Percentiles rank a stretch among this genome's conserved stretches.
Evolutionary conservation across 1,139 yeast species (phyloP).

Genomic region (Debaryomycetaceae sp.): DNA sequence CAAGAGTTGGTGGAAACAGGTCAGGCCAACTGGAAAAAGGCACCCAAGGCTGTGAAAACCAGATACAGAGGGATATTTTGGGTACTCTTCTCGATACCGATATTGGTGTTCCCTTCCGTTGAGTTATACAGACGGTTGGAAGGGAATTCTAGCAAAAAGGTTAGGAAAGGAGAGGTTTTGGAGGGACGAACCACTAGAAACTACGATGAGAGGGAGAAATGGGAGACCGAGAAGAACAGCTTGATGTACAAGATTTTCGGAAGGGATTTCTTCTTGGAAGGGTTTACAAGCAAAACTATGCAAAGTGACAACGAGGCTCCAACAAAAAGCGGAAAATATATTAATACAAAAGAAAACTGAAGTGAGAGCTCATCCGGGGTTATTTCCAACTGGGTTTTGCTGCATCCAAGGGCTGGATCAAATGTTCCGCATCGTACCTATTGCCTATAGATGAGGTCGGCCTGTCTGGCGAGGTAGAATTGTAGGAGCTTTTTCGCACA

Average conservation of each 20-base stretch:
- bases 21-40: slow-evolving; percentile 44
- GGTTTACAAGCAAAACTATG: slow-evolving; percentile 45
- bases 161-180: slow-evolving; percentile 40
- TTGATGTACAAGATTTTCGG: slow-evolving; percentile 41
- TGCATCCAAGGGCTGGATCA: slow-evolving; percentile 24
- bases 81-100: slow-evolving; percentile 39
- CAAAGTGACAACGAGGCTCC: slow-evolving; percentile 5
- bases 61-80: slow-evolving; percentile 40
- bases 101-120: slow-evolving; percentile 30
- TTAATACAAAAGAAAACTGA: not conserved
- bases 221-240: slow-evolving; percentile 37
- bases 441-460: slow-evolving; percentile 35
- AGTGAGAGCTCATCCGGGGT: not conserved
- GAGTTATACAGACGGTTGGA: slow-evolving; percentile 38
- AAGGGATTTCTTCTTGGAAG: slow-evolving; percentile 42
- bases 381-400: slow-evolving; percentile 28
- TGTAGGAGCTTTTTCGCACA: slow-evolving; percentile 9
- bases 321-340: slow-evolving; percentile 1
- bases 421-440: slow-evolving; percentile 31
- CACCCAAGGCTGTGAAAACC: slow-evolving; percentile 37
- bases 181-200: slow-evolving; percentile 32
- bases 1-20: slow-evolving; percentile 39
- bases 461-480: slow-evolving; percentile 33
- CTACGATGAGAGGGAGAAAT: slow-evolving; percentile 40
- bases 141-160: slow-evolving; percentile 40